Evolutionary conservation across 2,329 filamentous ascomycete genomes (phyloP), one percentile per base, ranked within the genome.

Genomic region (Ceratocystis variospora): DNA sequence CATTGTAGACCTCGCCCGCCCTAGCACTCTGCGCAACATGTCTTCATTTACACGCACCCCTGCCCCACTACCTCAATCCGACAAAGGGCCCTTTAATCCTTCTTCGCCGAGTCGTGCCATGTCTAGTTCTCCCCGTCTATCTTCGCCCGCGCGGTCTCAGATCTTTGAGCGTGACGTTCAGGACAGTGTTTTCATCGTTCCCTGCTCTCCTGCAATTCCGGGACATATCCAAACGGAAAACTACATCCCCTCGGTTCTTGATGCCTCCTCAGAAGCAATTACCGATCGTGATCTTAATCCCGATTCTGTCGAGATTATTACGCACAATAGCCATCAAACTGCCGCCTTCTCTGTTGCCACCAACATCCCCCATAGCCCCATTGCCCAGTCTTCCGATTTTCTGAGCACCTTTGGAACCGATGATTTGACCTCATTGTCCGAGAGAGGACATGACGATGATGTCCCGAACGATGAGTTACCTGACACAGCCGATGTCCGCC

Each of bases 141-240:
- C 87, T 64, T 96, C 90, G 22, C 90, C 92, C 15, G 89, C 90
- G 10, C 81, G 82, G 33, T 87, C 85, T 3, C 85, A 87, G 71
- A 96, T 97, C 72, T 97, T 97, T 73, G 93, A 97, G 78, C 88
- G 93, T 72, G 90, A 92, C 74, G 93, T 97, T 28, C 93, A 96
- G 75, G 92, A 96, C 72, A 84, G 84, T 72, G 79, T 83, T 37
- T 72, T 82, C 2, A 76, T 84, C n/a, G 78, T 82, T 50, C 87
- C 90, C 68, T 85, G 82, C 68, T 93, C 89, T 2, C 87, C 89
- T 0, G 89, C 90, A n/a, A 94, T 96, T 69, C 93, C 93, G 2
- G 86, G 89, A 6, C 93, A 97, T 73, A 96, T 97, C 71, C 86
- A 92, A 71, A 96, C 90, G 6, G 93, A 97, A 75, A 92, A 97